phyloP scores from a whole-genome alignment of 2,329 filamentous ascomycete genomes.

The Ophiosphaerella herpotricha region DNA sequence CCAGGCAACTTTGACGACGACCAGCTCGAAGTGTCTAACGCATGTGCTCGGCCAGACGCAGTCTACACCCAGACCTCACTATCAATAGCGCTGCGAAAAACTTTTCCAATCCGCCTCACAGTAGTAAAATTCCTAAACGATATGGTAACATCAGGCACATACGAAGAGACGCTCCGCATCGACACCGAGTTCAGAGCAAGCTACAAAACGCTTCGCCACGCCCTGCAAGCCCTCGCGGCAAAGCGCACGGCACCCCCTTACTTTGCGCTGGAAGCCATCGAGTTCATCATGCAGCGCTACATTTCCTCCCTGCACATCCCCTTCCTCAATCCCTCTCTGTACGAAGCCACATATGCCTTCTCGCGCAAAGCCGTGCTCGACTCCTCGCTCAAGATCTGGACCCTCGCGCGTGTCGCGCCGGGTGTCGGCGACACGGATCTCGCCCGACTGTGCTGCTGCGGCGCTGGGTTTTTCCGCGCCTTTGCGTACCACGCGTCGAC shows the following conservation, averaged over 20 bases:
- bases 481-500: constrained; percentile 26
- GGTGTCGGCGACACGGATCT: constrained; percentile 14
- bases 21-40: constrained; percentile 37
- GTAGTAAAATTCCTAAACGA: constrained; percentile 41
- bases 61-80: constrained; percentile 44
- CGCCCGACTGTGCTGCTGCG: constrained; percentile 24
- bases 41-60: constrained; percentile 30
- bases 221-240: constrained; percentile 11
- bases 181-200: constrained; percentile 22
- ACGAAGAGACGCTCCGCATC: constrained; percentile 34
- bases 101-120: constrained; percentile 43
- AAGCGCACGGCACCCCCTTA: not conserved
- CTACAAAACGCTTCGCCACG: constrained; percentile 25
- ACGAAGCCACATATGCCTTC: constrained; percentile 30
- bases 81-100: constrained; percentile 44
- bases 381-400: constrained; percentile 35
- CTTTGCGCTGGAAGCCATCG: constrained; percentile 25
- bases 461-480: constrained; percentile 30
- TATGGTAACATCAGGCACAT: constrained; percentile 24
- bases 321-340: constrained; percentile 25
- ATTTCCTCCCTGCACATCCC: constrained; percentile 31
- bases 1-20: constrained; percentile 50
- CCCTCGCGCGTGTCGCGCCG: constrained; percentile 11
- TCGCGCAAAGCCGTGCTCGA: constrained; percentile 33
- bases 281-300: constrained; percentile 36